Evolutionary conservation across 768 basidiomycete species (phyloP), one percentile per base, ranked within the genome.

Genomic region (Agrocybe praecox): DNA sequence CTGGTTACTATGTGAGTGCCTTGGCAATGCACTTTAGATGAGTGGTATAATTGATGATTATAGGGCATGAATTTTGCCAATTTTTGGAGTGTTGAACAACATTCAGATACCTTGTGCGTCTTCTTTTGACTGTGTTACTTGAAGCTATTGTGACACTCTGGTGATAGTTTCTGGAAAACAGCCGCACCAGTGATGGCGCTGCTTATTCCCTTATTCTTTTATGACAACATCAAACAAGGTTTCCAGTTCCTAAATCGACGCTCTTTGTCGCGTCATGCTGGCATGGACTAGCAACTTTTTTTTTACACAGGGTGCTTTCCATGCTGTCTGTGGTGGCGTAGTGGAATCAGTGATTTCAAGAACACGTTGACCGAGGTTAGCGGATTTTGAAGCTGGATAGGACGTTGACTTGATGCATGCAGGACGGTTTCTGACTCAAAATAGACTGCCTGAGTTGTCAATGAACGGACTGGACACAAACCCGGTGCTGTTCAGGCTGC

Each of bases 41-140:
- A 21, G 19, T 7, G 2, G 17, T 4, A 18, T 26, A 17, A 19
- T 12, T 19, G 14, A 46, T 45, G 21, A 47, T 40, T 56, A 10
- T 60, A 88, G 87, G 86, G 88, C 46, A 89, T 89, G 88, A 88
- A 89, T 69, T 90, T 89, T 65, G 53, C 67, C 0, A 22, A 50
- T 19, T 84, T 88, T 77, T 83, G 79, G 80, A 72, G 78, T 29
- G 71, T 83, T 9, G 45, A 80, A 0, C 29, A 66, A 1, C 50
- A 77, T 52, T 73, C 76, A 10, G 84, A 86, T 60, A 14, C 74
- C 14, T 61, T 85, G 85, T 83, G 65, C 24, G 80, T 56, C 2
- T 52, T 33, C 15, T 17, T 36, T 52, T 24, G 11, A 42, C 33
- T 47, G 21, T 23, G 42, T 17, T n/a, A 33, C 14, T 53, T 14